Evolutionary conservation across 2,329 filamentous ascomycete genomes (phyloP).

Genomic region (Coniella lustricola): DNA sequence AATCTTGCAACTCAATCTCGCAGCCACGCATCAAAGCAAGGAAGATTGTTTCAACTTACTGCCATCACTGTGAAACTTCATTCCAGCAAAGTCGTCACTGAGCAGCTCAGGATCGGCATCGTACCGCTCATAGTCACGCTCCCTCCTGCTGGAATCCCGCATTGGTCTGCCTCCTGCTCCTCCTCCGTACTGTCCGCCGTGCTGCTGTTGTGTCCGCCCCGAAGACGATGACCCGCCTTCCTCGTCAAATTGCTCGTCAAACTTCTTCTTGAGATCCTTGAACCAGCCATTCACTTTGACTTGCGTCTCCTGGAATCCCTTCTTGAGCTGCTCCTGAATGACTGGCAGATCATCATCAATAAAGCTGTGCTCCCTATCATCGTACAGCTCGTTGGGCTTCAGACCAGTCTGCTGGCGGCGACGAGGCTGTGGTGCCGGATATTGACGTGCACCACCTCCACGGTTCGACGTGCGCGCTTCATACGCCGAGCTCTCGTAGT

Average conservation of each 20-base stretch:
- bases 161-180: slow-evolving; percentile 39
- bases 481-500: slow-evolving; percentile 65
- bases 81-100: slow-evolving; percentile 77
- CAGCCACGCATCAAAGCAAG: no score
- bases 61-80: slow-evolving; percentile 55
- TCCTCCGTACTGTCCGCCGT: slow-evolving; percentile 25
- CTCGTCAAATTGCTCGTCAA: slow-evolving; percentile 81
- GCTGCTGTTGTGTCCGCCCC: slow-evolving; percentile 19
- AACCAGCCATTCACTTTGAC: slow-evolving; percentile 91
- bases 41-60: slow-evolving; percentile 38
- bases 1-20: not conserved
- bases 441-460: no score
- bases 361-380: slow-evolving; percentile 78
- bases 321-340: slow-evolving; percentile 85
- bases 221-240: slow-evolving; percentile 45
- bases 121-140: slow-evolving; percentile 84
- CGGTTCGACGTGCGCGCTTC: slow-evolving; percentile 48
- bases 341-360: slow-evolving; percentile 92
- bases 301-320: slow-evolving; percentile 93
- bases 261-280: slow-evolving; percentile 80
- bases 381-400: slow-evolving; percentile 50
- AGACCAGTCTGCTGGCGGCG: slow-evolving; percentile 43
- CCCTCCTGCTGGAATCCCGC: slow-evolving; percentile 58
- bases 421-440: slow-evolving; percentile 24
- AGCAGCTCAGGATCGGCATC: slow-evolving; percentile 90